A percentile compares a stretch with the other conserved stretches of the same genome.
phyloP scores from a whole-genome alignment of 2,329 filamentous ascomycete genomes.

The Arthrobotrys sinensis region DNA sequence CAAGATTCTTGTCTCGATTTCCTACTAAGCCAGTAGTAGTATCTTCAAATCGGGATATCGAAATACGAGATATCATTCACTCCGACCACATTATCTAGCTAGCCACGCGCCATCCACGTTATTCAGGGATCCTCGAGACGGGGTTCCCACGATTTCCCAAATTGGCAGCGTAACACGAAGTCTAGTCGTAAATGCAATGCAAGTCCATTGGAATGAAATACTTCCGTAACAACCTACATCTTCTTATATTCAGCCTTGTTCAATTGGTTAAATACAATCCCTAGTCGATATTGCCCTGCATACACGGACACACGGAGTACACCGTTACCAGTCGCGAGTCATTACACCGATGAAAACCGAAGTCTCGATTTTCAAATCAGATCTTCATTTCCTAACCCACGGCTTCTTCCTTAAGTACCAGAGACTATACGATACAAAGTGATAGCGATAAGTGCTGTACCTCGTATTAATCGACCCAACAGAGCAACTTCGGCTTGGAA shows the following conservation, averaged over 20 bases:
- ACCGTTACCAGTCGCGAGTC: not conserved
- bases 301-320: not conserved
- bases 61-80: slow-evolving; percentile 17
- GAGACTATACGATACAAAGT: not conserved
- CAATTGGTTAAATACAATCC: slow-evolving; percentile 4
- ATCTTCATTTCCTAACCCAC: no score
- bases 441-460: not conserved
- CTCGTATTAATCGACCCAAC: slow-evolving; percentile 3
- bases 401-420: no score
- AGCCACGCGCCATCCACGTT: not conserved
- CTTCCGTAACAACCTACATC: no score
- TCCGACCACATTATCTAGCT: not conserved
- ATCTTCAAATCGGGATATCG: slow-evolving; percentile 8
- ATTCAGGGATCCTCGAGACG: slow-evolving; percentile 11
- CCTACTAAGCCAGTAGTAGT: no score
- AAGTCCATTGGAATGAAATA: not conserved
- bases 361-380: no score
- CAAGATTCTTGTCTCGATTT: no score
- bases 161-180: slow-evolving; percentile 44
- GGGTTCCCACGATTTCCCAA: slow-evolving; percentile 32
- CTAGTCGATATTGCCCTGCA: not conserved
- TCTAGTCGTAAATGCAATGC: slow-evolving; percentile 5
- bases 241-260: not conserved
- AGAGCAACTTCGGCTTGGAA: not conserved
- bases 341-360: not conserved